Percentiles rank a stretch among this genome's conserved stretches.
Conservation (phyloP, 441 rosid species). For the Euphorbia schlechtendalii region DNA sequence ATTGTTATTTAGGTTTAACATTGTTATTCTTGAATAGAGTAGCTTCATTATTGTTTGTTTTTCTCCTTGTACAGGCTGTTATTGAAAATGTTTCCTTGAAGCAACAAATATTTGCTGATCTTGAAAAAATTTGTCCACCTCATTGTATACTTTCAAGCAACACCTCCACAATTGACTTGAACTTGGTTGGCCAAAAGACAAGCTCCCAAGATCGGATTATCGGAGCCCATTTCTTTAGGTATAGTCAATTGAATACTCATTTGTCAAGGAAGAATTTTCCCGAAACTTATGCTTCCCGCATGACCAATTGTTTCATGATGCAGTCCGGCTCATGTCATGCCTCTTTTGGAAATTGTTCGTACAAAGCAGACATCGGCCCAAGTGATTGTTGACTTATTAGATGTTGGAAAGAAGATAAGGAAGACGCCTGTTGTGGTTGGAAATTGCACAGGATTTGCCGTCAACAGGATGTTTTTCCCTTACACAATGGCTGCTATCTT, state of each 20-base stretch:
- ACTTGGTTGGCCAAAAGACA: constrained; percentile 71
- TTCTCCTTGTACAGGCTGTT: constrained; percentile 98
- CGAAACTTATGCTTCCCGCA: constrained; percentile 9
- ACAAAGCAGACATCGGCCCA: constrained; percentile 85
- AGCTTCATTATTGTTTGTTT: too few relatives aligned
- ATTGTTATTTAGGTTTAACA: constrained; percentile 1
- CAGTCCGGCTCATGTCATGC: constrained; percentile 99
- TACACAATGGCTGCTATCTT: constrained; percentile 75
- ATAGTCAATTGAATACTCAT: constrained; percentile 13
- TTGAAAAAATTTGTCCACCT: constrained; percentile 78
- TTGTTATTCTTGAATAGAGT: constrained; percentile 15
- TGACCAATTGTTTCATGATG: constrained; percentile 20
- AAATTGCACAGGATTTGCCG: constrained; percentile 98
- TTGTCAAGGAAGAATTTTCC: background rate
- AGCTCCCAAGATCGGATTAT: constrained; percentile 72
- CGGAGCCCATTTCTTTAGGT: constrained; percentile 99
- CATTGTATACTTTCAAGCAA: constrained; percentile 88
- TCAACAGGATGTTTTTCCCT: constrained; percentile 96
- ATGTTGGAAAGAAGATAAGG: constrained; percentile 84
- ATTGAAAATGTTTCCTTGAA: constrained; percentile 80
- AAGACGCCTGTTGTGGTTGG: constrained; percentile 95
- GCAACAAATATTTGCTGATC: constrained; percentile 90
- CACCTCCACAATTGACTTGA: constrained; percentile 93
- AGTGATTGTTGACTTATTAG: constrained; percentile 79
- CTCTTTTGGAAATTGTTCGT: constrained; percentile 88